Evolutionary conservation across 352 stramenopile genomes (phyloP).

Genomic region (Albugo candida): DNA sequence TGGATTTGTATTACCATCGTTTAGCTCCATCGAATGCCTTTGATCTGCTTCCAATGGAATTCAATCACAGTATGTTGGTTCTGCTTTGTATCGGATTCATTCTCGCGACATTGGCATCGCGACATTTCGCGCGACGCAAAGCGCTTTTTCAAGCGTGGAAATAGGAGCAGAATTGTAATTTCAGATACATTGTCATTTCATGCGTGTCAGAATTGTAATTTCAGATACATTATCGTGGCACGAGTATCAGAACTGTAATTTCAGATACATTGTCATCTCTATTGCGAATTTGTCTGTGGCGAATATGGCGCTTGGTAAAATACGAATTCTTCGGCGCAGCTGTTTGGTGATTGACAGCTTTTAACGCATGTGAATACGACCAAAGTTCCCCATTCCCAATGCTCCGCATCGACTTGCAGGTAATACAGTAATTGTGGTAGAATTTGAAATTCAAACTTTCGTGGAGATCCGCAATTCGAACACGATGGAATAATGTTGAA

Average conservation of each 20-base stretch:
- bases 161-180: slow-evolving; percentile 20
- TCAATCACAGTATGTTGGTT: slow-evolving; percentile 88
- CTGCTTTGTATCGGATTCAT: slow-evolving; percentile 80
- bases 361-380: slow-evolving; percentile 83
- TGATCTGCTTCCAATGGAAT: slow-evolving; percentile 90
- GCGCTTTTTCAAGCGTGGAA: slow-evolving; percentile 67
- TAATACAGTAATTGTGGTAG: slow-evolving; percentile 89
- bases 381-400: slow-evolving; percentile 83
- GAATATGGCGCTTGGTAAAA: slow-evolving; percentile 56
- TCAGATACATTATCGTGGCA: no score
- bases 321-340: slow-evolving; percentile 45
- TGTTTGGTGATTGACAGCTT: slow-evolving; percentile 56
- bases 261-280: no score
- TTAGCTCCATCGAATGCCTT: slow-evolving; percentile 89
- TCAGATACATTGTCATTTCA: background rate
- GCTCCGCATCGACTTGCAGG: slow-evolving; percentile 49
- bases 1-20: slow-evolving; percentile 89
- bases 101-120: slow-evolving; percentile 42
- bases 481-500: slow-evolving; percentile 39
- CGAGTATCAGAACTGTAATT: no score
- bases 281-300: background rate
- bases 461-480: slow-evolving; percentile 47
- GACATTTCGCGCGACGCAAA: slow-evolving; percentile 46
- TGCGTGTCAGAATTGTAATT: no score
- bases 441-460: slow-evolving; percentile 90